Evolutionary conservation across 305 asterid species (phyloP), one percentile per base, ranked within the genome.

Genomic region (Fraxinus dipetala): DNA sequence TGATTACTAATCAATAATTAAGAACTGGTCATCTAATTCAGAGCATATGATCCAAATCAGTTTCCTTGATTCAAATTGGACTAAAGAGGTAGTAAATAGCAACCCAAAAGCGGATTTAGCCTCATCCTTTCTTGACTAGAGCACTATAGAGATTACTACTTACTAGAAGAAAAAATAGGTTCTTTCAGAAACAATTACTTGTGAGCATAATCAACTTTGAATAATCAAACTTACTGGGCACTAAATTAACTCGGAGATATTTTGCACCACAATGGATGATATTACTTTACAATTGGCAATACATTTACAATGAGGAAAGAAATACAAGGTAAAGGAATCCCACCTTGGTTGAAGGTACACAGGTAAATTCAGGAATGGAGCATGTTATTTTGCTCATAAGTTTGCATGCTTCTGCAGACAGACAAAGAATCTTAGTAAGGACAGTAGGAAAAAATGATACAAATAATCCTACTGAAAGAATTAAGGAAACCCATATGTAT

Each of bases 341-440:
- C 69, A 95, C 99, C 99, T 96, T 96, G 76, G 98, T 90, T 20
- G 98, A 87, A 59, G 98, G 93, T 74, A 94, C 85, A 87, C 99
- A 94, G 51, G 94, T 96, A 86, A 94, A 94, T 82, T 94, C 98
- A 34, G 99, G 99, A 91, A 94, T 88, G 24, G 99, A 86, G 90
- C 98, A 94, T 81, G 96, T 87, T 85, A 90, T 83, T 78, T 87
- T 89, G 89, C 91, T 94, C 99, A 96, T 92, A 78, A 91, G 93
- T 92, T 87, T 92, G 96, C 98, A 93, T 75, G 94, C 92, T 88
- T 90, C 99, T 96, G 98, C 88, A 81, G 63, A 83, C 82, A 73
- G 59, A 80, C 56, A 81, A 35, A 77, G 2, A 65, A 48, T 54
- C 48, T 82, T 81, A 74, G 81, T 45, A 7, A 45, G 56, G n/a